These are phyloP conservation scores for Pseudogymnoascus sp. DNA, from an alignment of 2,329 filamentous ascomycete species.

Conservation along the genomic window DNA sequence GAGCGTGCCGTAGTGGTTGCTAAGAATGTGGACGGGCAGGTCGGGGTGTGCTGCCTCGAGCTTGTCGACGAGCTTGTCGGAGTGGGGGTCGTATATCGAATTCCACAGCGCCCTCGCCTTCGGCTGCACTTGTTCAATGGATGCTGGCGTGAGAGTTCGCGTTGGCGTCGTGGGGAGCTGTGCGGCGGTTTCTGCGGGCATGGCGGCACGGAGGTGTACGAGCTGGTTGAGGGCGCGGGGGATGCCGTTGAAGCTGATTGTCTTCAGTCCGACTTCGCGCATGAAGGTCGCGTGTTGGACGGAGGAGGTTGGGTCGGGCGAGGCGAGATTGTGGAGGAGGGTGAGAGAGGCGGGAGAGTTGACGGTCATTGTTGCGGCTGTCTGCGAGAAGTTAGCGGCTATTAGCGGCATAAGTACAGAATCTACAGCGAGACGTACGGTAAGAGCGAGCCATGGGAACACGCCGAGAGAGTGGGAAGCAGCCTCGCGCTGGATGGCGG, in stretches of 20 bases:
- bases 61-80: slow-evolving; percentile 60
- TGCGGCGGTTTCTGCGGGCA: slow-evolving; percentile 43
- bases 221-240: slow-evolving; percentile 58
- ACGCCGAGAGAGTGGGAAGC: slow-evolving; percentile 49
- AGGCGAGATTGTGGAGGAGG: slow-evolving; percentile 33
- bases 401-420: neutral
- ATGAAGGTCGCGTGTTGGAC: slow-evolving; percentile 58
- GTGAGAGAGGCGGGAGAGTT: slow-evolving; percentile 72
- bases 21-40: slow-evolving; percentile 69
- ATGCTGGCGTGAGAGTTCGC: slow-evolving; percentile 41
- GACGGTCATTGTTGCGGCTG: slow-evolving; percentile 75
- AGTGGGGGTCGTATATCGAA: slow-evolving; percentile 67
- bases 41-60: slow-evolving; percentile 72
- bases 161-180: slow-evolving; percentile 48
- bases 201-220: slow-evolving; percentile 53
- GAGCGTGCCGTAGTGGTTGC: slow-evolving; percentile 63
- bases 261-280: slow-evolving; percentile 67
- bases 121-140: slow-evolving; percentile 43
- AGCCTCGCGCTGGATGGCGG: slow-evolving; percentile 55
- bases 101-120: slow-evolving; percentile 64
- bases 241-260: slow-evolving; percentile 66
- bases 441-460: slow-evolving; percentile 58
- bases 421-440: slow-evolving; percentile 23
- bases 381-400: slow-evolving; percentile 35
- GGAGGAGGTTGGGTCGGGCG: slow-evolving; percentile 21